Percentiles rank a stretch among this genome's conserved stretches.
Conservation (phyloP, 176 grass and related monocot genomes). For the Carex littledalei region DNA sequence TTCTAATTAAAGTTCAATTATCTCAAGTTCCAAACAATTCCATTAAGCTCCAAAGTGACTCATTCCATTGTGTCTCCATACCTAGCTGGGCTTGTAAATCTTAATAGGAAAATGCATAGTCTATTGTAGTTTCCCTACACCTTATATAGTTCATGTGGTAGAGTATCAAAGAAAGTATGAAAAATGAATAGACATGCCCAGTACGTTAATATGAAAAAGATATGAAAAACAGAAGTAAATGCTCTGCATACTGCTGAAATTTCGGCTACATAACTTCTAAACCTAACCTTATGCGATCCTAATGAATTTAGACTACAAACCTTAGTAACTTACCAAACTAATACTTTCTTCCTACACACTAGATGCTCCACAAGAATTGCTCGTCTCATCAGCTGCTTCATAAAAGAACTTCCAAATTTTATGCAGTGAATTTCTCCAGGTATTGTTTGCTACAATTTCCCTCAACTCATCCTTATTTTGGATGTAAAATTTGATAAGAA, state of each 20-base stretch:
- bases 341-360: neutral
- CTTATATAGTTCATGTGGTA: neutral
- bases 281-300: neutral
- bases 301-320: neutral
- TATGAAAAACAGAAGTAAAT: neutral
- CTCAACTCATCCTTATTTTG: constrained; percentile 23
- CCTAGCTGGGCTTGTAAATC: neutral
- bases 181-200: neutral
- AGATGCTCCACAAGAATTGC: too few relatives aligned
- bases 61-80: neutral
- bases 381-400: too few relatives aligned
- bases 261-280: neutral
- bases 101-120: neutral
- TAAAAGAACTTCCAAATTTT: neutral
- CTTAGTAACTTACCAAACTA: neutral
- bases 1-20: neutral
- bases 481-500: constrained; percentile 25
- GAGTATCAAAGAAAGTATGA: neutral
- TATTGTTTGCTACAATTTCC: neutral
- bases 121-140: neutral
- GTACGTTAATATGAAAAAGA: neutral
- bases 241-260: neutral
- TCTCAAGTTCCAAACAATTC: neutral
- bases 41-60: neutral
- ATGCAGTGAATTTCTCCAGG: neutral